These are phyloP conservation scores for Microbotryum silenes-acaulis DNA, from an alignment of 1,284 basidiomycete species.

Conservation along the genomic window DNA sequence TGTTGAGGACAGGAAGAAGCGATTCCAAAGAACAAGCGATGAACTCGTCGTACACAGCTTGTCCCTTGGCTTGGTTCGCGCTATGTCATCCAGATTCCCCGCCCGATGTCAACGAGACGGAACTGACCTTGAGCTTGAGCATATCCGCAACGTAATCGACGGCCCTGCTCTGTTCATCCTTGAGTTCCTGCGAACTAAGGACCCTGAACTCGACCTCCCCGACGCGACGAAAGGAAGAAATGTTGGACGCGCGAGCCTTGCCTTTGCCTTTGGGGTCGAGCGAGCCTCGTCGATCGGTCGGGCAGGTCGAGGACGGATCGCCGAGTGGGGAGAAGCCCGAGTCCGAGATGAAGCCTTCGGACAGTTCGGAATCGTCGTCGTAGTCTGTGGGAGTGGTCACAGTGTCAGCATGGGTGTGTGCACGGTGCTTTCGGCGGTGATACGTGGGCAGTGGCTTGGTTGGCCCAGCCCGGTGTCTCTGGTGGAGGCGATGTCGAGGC, in stretches of 20 bases:
- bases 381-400: not conserved
- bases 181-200: conserved; percentile 47
- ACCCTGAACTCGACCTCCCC: conserved; percentile 50
- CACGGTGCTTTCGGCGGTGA: not conserved
- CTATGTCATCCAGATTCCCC: too few relatives aligned
- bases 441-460: not conserved
- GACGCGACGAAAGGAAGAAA: conserved; percentile 47
- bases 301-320: conserved; percentile 2
- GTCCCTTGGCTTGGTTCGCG: too few relatives aligned
- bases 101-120: conserved; percentile 12
- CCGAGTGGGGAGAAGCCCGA: conserved; percentile 24
- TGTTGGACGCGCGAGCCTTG: conserved; percentile 38
- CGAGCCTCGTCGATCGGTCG: too few relatives aligned
- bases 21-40: too few relatives aligned
- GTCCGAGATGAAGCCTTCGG: conserved; percentile 19
- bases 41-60: too few relatives aligned
- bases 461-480: not conserved
- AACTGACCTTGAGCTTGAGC: conserved; percentile 72
- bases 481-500: not conserved
- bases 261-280: conserved; percentile 42
- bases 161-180: conserved; percentile 65
- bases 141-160: conserved; percentile 76
- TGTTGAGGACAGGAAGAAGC: too few relatives aligned
- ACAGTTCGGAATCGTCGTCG: conserved; percentile 13
- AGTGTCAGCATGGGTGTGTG: not conserved